Base-by-base conservation (phyloP, 148 eudicot species). In the Vaccinium darrowii region DNA sequence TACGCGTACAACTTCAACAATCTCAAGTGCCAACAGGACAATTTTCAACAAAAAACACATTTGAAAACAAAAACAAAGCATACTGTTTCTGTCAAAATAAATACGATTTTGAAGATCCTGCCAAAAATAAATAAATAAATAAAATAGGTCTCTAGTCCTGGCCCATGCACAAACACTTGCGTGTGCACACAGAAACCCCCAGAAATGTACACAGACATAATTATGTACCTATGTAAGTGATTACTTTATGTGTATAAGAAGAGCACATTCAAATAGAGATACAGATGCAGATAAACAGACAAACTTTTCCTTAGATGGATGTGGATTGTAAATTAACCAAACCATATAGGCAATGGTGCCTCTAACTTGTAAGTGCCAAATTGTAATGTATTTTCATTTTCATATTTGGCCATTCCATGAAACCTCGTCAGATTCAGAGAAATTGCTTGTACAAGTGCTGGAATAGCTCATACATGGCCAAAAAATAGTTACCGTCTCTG, bases 401-500 rank as follows among this genome's bases (percentile, higher is more conserved):
- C 62, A 60, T 74, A 15, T 25, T 39, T 18, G 53, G 16, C 57
- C 75, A 49, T 21, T 63, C 15, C 9, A 8, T 47, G 53, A 78
- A 27, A 77, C 60, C 60, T 18, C 54, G 23, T 65, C 47, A 69
- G 67, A 80, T 84, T 71, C 25, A 54, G 9, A 51, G 78, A 19
- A 65, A 56, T 47, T 15, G 7, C 49, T 16, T 3, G 16, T 54
- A 56, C 27, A 82, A 62, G 78, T 60, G 57, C 80, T 43, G 69
- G 21, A 21, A 56, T 76, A 50, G 84, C 65, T 39, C 74, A 56
- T 36, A 83, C 50, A 86, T 49, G 49, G 30, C 21, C 69, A 80
- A 47, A 80, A 77, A 16, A 43, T 74, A 65, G 79, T 77, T 90
- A 96, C 99, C 98, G 84, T 80, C 71, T 89, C 47, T 87, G 91